phyloP scores from a whole-genome alignment of 768 basidiomycete genomes.

The Paxillus rubicundulus region DNA sequence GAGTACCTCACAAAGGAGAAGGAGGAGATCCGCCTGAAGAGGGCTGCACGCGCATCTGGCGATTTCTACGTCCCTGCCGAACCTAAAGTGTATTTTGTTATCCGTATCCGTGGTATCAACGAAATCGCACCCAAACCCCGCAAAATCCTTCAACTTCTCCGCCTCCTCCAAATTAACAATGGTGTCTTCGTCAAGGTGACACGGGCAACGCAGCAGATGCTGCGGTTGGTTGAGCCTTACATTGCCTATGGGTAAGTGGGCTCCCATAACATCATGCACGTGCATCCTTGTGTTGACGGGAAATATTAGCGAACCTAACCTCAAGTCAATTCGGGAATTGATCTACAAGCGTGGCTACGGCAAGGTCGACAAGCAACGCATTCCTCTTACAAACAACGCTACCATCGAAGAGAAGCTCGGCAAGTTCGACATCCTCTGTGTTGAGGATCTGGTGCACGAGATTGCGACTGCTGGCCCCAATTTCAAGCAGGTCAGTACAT shows the following conservation, averaged over 20 bases:
- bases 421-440: slow-evolving; percentile 92
- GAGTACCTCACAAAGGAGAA: slow-evolving; percentile 91
- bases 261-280: background rate
- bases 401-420: slow-evolving; percentile 90
- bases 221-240: slow-evolving; percentile 96
- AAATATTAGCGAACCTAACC: slow-evolving; percentile 78
- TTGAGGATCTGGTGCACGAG: slow-evolving; percentile 98
- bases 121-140: slow-evolving; percentile 99
- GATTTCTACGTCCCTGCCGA: slow-evolving; percentile 98
- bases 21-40: slow-evolving; percentile 95
- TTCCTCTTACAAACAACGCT: slow-evolving; percentile 90
- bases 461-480: slow-evolving; percentile 93
- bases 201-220: slow-evolving; percentile 96
- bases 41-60: slow-evolving; percentile 85
- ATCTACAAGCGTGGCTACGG: slow-evolving; percentile 99
- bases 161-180: slow-evolving; percentile 99
- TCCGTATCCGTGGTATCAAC: slow-evolving; percentile 99
- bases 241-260: slow-evolving; percentile 85
- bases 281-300: slow-evolving; percentile 2
- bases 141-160: slow-evolving; percentile 98
- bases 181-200: slow-evolving; percentile 98
- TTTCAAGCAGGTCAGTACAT: slow-evolving; percentile 87
- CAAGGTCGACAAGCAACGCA: slow-evolving; percentile 96
- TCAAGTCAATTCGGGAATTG: slow-evolving; percentile 94
- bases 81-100: slow-evolving; percentile 95